Percentiles rank a stretch among this genome's conserved stretches.
phyloP scores from a whole-genome alignment of 2,329 filamentous ascomycete species.

The Microascus cirrosus region DNA sequence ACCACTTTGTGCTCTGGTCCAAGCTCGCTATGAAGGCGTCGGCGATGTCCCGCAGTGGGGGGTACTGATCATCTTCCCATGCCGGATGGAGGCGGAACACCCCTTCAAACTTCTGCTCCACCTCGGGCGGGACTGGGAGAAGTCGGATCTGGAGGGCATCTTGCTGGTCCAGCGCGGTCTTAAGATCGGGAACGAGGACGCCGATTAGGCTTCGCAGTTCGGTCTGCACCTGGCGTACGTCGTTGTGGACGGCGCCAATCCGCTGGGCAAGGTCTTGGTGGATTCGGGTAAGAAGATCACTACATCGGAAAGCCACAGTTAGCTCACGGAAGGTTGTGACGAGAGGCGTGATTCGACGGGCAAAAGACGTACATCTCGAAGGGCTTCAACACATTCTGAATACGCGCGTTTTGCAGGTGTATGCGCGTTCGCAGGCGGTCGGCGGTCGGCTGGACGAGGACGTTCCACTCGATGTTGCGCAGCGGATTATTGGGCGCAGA shows the following conservation, averaged over 20 bases:
- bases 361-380: conserved; percentile 20
- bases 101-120: conserved; percentile 13
- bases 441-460: conserved; percentile 19
- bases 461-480: conserved; percentile 23
- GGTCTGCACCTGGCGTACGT: conserved; percentile 9
- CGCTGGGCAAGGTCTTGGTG: conserved; percentile 11
- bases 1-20: conserved; percentile 13
- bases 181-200: conserved; percentile 10
- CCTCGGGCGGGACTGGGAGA: conserved; percentile 11
- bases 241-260: conserved; percentile 7
- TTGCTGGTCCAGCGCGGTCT: conserved; percentile 9
- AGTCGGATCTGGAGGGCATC: conserved; percentile 4
- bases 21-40: conserved; percentile 20
- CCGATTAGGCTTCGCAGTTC: conserved; percentile 11
- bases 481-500: conserved; percentile 12
- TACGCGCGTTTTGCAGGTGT: conserved; percentile 20
- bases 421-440: conserved; percentile 19
- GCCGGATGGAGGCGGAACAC: conserved; percentile 11
- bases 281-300: conserved; percentile 18
- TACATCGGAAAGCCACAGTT: conserved; percentile 3
- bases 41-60: conserved; percentile 13
- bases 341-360: neutral
- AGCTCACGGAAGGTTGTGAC: neutral
- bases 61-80: neutral
- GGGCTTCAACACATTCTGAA: conserved; percentile 20